Evolutionary conservation across 306 rosid species (phyloP).

Genomic region (Cucumis sativus): DNA sequence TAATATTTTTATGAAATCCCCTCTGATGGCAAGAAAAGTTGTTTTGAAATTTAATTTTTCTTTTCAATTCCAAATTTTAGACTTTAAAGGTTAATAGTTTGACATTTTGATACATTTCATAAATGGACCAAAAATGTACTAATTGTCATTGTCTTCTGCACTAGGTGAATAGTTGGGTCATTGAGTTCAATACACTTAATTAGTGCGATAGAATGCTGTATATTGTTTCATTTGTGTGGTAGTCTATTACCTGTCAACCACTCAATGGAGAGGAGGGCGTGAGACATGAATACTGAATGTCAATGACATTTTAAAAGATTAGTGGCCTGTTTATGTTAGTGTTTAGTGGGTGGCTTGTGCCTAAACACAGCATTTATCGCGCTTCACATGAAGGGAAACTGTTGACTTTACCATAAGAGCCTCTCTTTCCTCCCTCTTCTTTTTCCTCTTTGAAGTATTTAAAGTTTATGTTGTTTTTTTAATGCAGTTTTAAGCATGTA

Average conservation of each 20-base stretch:
- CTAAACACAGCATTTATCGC: not conserved
- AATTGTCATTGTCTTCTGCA: not conserved
- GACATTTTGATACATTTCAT: not conserved
- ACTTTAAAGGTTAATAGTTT: not conserved
- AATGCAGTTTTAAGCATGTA: not conserved
- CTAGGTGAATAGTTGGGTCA: not conserved
- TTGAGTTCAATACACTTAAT: not conserved
- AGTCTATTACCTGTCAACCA: not conserved
- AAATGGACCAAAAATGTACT: not conserved
- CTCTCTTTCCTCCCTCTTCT: too few relatives aligned
- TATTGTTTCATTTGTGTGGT: not conserved
- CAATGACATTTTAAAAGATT: not conserved
- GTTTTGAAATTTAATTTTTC: not conserved
- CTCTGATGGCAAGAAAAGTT: conserved; percentile 33
- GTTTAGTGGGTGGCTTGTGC: not conserved
- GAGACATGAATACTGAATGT: not conserved
- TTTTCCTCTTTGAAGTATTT: not conserved
- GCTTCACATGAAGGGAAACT: not conserved
- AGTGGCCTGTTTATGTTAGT: not conserved
- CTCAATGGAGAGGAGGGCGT: not conserved
- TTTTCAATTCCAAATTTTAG: not conserved
- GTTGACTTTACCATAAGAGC: not conserved
- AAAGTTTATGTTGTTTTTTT: not conserved
- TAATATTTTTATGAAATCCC: conserved; percentile 16
- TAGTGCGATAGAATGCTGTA: not conserved